phyloP scores from a whole-genome alignment of 352 stramenopile genomes.

The Globisporangium heterothallicum region DNA sequence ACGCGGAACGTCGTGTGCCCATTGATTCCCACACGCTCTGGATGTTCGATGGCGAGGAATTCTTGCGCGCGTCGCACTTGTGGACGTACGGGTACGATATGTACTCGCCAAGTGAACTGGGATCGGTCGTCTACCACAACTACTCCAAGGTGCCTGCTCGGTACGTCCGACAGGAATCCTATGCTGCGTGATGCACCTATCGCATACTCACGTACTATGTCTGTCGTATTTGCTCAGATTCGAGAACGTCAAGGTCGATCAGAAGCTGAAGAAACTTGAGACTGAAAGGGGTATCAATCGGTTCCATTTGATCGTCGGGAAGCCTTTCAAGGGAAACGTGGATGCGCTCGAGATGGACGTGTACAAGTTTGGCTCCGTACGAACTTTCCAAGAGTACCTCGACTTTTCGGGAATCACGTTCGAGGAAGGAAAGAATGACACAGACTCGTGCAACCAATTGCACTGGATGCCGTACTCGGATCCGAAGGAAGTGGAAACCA shows the following conservation, averaged over 20 bases:
- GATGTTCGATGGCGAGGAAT: constrained; percentile 76
- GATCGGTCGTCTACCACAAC: constrained; percentile 71
- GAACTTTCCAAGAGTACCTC: constrained; percentile 54
- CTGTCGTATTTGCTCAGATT: constrained; percentile 23
- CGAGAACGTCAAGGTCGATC: constrained; percentile 47
- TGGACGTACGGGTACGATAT: constrained; percentile 71
- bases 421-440: constrained; percentile 40
- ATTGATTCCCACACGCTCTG: constrained; percentile 79
- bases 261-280: constrained; percentile 33
- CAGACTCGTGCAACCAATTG: constrained; percentile 51
- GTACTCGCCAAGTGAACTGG: constrained; percentile 54
- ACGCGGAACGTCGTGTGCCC: constrained; percentile 64
- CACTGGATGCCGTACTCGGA: constrained; percentile 70
- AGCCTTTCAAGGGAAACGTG: constrained; percentile 50
- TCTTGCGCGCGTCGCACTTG: constrained; percentile 49
- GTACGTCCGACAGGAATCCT: constrained; percentile 5
- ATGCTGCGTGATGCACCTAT: background rate
- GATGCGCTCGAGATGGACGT: constrained; percentile 58
- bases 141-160: constrained; percentile 63
- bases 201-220: background rate
- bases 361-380: constrained; percentile 46
- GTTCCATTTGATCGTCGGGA: constrained; percentile 49
- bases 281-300: constrained; percentile 52
- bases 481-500: constrained; percentile 38
- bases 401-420: constrained; percentile 58